Base-by-base conservation (phyloP, 257 asterid genomes). In the Eustoma russellianum region DNA sequence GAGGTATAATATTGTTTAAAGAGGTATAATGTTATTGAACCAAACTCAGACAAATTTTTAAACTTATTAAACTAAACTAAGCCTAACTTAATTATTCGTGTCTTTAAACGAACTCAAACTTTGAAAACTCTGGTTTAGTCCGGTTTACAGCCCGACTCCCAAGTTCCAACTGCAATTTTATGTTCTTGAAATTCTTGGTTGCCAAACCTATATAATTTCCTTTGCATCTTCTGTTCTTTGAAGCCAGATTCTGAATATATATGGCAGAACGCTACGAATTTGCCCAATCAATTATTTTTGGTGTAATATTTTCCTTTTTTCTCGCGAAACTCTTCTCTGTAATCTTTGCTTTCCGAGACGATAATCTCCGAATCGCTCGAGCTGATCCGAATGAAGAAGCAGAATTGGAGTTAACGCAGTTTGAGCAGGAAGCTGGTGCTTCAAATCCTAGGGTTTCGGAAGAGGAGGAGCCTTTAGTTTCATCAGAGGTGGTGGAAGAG, bases 301-400 rank as follows among this genome's bases (percentile, higher is more conserved):
- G 94, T 45, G 6, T 83, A 40, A 43, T 92, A 24, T 92, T 85
- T 83, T 92, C 99, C 4, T 92, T 69, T 73, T 75, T 92, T 52
- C 88, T 92, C 51, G 97, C 97, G 30, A 88, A 88, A 74, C 94
- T 88, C 30, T 88, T 92, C 54, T 76, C 97, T 17, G 66, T 92
- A 14, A 76, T 92, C 60, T 85, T 92, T 77, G 76, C 94, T 66
- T 88, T 92, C 72, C 99, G 95, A 30, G 87, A 88, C 6, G 93
- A 78, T 30, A 92, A 88, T 64, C 97, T 85, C 64, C 81, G 94
- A 2, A 69, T 92, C 78, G 59, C 88, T 38, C 94, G 94, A 10
- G 66, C 85, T 48, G 76, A 69, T 59, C 70, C 82, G 38, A 33
- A 69, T 15, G 80, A 72, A 19, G 84, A 69, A 17, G 59, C 50